Evolutionary conservation across 768 basidiomycete species (phyloP).

Genomic region (Suillus subaureus): DNA sequence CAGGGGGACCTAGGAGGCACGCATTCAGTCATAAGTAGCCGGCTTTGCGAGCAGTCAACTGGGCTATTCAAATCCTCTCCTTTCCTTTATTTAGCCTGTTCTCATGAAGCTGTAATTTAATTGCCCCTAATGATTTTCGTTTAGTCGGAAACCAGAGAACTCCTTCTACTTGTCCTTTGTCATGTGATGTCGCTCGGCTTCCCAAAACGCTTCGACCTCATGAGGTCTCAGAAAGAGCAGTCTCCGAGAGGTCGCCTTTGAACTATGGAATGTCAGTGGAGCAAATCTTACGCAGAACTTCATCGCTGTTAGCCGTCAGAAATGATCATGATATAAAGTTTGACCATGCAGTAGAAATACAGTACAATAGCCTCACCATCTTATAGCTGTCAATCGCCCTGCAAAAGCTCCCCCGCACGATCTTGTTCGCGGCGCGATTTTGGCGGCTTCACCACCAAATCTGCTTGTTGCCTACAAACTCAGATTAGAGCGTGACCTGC

Average conservation of each 20-base stretch:
- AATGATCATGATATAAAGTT: neutral
- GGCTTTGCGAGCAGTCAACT: too few species aligned
- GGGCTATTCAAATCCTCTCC: too few species aligned
- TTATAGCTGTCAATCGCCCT: neutral
- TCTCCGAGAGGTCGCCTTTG: neutral
- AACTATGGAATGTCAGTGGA: neutral
- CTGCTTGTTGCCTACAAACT: slow-evolving; percentile 71
- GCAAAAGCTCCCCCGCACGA: neutral
- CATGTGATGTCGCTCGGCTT: neutral
- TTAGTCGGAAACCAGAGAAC: neutral
- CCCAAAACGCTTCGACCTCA: neutral
- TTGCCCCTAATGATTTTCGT: neutral
- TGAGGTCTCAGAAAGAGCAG: neutral
- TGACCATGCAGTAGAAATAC: neutral
- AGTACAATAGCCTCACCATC: neutral
- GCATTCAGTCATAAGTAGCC: too few species aligned
- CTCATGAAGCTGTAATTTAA: too few species aligned
- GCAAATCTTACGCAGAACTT: neutral
- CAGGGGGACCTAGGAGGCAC: too few species aligned
- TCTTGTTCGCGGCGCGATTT: slow-evolving; percentile 41
- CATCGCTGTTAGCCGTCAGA: neutral
- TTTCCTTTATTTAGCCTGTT: neutral
- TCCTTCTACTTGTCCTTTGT: neutral
- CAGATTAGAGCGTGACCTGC: neutral
- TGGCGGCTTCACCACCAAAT: slow-evolving; percentile 69